Percentiles rank a stretch among this genome's conserved stretches.
Evolutionary conservation across 129 eudicot genomes (phyloP).

Genomic region (Flaveria linearis): DNA sequence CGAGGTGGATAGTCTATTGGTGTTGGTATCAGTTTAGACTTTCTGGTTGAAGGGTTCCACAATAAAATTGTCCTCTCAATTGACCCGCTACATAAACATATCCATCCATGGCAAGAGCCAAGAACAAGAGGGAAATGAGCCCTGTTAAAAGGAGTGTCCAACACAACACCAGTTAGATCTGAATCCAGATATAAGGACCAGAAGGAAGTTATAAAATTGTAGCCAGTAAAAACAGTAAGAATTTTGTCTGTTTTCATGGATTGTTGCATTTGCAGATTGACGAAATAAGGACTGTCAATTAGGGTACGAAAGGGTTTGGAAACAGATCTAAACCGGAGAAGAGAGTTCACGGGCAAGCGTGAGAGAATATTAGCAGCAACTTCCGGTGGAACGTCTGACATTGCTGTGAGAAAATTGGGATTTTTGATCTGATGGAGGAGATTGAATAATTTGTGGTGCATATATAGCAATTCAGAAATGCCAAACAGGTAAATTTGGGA

Average conservation of each 20-base stretch:
- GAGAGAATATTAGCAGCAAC: slow-evolving; percentile 15
- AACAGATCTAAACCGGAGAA: slow-evolving; percentile 27
- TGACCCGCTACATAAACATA: slow-evolving; percentile 23
- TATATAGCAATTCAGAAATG: slow-evolving; percentile 19
- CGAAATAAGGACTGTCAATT: slow-evolving; percentile 29
- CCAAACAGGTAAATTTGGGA: neutral
- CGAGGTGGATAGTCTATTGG: slow-evolving; percentile 4
- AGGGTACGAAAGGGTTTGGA: slow-evolving; percentile 24
- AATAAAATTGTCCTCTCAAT: slow-evolving; percentile 6
- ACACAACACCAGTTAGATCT: neutral
- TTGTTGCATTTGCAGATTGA: slow-evolving; percentile 24
- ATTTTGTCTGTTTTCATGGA: slow-evolving; percentile 15
- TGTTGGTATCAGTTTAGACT: neutral
- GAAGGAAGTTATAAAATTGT: neutral
- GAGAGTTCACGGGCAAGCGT: slow-evolving; percentile 23
- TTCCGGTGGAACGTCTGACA: slow-evolving; percentile 31
- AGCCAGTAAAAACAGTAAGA: neutral
- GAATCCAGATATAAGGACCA: slow-evolving; percentile 8
- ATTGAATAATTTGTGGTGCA: slow-evolving; percentile 22
- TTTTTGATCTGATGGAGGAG: slow-evolving; percentile 3
- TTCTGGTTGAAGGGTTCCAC: slow-evolving; percentile 34
- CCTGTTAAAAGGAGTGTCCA: slow-evolving; percentile 16
- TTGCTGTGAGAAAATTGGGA: slow-evolving; percentile 4
- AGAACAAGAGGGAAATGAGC: neutral
- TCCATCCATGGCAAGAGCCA: slow-evolving; percentile 30